Evolutionary conservation across 176 grass and related monocot genomes (phyloP), one percentile per base, ranked within the genome.

Genomic region (Elaeis guineensis): DNA sequence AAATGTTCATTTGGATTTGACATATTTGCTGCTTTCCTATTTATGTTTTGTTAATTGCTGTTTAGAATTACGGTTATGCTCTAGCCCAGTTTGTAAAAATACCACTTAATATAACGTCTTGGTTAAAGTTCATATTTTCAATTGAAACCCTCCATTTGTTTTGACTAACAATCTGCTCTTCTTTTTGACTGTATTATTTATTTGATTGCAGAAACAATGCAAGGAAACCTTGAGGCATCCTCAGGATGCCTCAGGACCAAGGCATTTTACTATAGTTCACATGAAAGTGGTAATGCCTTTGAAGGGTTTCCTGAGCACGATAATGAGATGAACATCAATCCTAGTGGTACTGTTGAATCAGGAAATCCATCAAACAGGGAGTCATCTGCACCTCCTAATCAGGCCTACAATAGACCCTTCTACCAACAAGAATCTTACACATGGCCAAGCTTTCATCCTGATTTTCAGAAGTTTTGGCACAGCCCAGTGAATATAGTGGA

Each of bases 151-250:
- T 44, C 11, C 35, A 44, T 44, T 44, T 44, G 35, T 44, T 44
- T 44, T 44, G 35, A 9, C 2, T 12, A 44, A 44, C 2, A 44
- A 44, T 44, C 35, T 44, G 8, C 35, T 48, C 63, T 20, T 21
- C 52, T 30, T 62, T 66, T 80, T 76, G 74, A 50, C 83, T 69
- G 48, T 66, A 4, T 21, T 52, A 51, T n/a, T 51, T 75, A 57
- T 58, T 78, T 69, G 30, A 30, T 77, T 80, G 72, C 81, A 97
- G 93, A 82, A 51, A 76, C 83, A 83, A 97, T 91, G 87, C 78
- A 91, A 73, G 84, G 83, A 70, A 82, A 80, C 74, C 72, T 70
- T 53, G 83, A 88, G 75, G 80, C 69, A 55, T 72, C 80, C 53
- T 20, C 75, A 57, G 83, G 87, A 72, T 82, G 64, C 30, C 81